A percentile compares a stretch with the other conserved stretches of the same genome.
These are phyloP conservation scores for Cladosporium halotolerans DNA, from an alignment of 2,329 filamentous ascomycete genomes.

Conservation along the genomic window DNA sequence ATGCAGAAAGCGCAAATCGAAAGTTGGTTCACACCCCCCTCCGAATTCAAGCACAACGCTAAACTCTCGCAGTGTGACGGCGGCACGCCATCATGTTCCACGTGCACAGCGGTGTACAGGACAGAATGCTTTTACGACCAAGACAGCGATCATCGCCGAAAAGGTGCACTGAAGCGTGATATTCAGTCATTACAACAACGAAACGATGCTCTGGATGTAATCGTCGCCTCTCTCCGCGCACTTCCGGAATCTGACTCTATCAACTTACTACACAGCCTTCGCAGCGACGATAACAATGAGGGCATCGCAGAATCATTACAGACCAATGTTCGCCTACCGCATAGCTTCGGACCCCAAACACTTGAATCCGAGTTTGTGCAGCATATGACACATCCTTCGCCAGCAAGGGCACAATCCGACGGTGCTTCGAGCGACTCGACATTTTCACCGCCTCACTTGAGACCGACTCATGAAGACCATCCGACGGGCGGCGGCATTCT, in stretches of 20 bases:
- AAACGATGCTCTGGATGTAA: conserved; percentile 33
- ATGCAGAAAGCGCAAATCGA: conserved; percentile 47
- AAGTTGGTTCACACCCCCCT: conserved; percentile 29
- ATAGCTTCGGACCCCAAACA: conserved; percentile 26
- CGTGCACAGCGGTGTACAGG: conserved; percentile 46
- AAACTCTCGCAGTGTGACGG: conserved; percentile 42
- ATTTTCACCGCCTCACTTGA: neutral
- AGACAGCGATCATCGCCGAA: conserved; percentile 43
- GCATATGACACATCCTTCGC: conserved; percentile 15
- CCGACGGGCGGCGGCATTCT: neutral
- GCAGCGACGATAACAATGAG: conserved; percentile 36
- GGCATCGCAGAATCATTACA: conserved; percentile 36
- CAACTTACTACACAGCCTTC: conserved; percentile 38
- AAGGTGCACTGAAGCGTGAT: conserved; percentile 36
- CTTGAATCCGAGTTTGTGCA: conserved; percentile 29
- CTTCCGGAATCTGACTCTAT: conserved; percentile 41
- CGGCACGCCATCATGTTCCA: conserved; percentile 42
- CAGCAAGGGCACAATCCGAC: conserved; percentile 9
- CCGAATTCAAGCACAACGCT: neutral
- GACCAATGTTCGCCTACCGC: conserved; percentile 33
- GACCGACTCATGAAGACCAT: neutral
- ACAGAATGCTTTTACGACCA: conserved; percentile 46
- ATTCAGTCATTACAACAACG: conserved; percentile 33
- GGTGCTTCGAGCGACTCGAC: neutral
- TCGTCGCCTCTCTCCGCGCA: conserved; percentile 38